Conservation (phyloP, 495 filamentous ascomycete species). For the Lindgomyces ingoldianus region DNA sequence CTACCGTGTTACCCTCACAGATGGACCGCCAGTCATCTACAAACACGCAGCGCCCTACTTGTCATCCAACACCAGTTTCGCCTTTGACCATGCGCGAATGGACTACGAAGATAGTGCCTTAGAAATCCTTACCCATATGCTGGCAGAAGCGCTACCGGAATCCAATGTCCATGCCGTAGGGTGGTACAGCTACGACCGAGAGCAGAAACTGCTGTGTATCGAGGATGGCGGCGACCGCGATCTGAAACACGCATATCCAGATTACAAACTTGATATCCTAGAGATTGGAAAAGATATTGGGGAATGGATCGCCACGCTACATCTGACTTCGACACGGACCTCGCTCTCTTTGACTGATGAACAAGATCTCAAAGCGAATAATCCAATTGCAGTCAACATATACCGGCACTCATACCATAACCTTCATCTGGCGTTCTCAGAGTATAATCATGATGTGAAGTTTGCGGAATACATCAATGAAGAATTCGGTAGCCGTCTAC, state of each 20-base stretch:
- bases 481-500: slow-evolving; percentile 38
- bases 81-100: slow-evolving; percentile 41
- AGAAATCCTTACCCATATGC: slow-evolving; percentile 18
- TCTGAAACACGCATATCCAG: slow-evolving; percentile 42
- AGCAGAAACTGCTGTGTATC: slow-evolving; percentile 35
- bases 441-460: slow-evolving; percentile 35
- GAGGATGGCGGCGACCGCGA: slow-evolving; percentile 37
- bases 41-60: slow-evolving; percentile 46
- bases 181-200: slow-evolving; percentile 34
- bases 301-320: slow-evolving; percentile 38
- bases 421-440: slow-evolving; percentile 30
- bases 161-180: slow-evolving; percentile 12
- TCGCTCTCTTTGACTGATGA: slow-evolving; percentile 15
- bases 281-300: slow-evolving; percentile 32
- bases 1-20: slow-evolving; percentile 34
- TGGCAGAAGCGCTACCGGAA: slow-evolving; percentile 6
- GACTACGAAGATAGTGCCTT: slow-evolving; percentile 42
- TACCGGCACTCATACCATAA: slow-evolving; percentile 40
- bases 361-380: slow-evolving; percentile 32
- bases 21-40: slow-evolving; percentile 35
- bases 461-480: slow-evolving; percentile 38
- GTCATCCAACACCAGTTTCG: slow-evolving; percentile 20
- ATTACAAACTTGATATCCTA: slow-evolving; percentile 34
- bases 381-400: slow-evolving; percentile 37
- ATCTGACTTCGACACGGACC: slow-evolving; percentile 1